Conservation (phyloP, 2,329 filamentous ascomycete genomes). For the Ilyonectria mors-panacis region DNA sequence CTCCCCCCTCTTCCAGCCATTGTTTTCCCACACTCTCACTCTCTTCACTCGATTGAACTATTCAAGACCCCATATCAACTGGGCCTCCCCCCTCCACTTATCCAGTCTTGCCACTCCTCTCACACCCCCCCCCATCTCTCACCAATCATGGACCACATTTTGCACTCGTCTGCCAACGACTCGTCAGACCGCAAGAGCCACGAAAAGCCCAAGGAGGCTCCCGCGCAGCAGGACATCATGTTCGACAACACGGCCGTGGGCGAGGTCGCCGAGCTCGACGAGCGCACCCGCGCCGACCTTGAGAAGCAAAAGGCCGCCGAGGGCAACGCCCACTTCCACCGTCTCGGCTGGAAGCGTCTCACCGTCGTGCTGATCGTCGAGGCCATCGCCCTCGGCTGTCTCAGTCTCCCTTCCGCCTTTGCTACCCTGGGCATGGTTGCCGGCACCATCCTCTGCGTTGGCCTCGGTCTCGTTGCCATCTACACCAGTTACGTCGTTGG, state of each 20-base stretch:
- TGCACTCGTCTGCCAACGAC: constrained; percentile 24
- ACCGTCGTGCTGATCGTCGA: constrained; percentile 70
- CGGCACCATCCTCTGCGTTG: constrained; percentile 60
- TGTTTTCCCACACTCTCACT: not conserved
- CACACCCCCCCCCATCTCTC: not conserved
- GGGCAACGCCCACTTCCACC: constrained; percentile 65
- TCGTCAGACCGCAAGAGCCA: constrained; percentile 29
- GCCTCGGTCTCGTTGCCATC: constrained; percentile 62
- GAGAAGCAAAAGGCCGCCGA: constrained; percentile 63
- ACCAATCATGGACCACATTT: constrained; percentile 39
- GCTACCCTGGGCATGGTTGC: constrained; percentile 68
- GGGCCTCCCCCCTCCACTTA: not conserved
- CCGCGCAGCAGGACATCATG: constrained; percentile 42
- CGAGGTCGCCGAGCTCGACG: constrained; percentile 57
- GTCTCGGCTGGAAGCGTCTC: constrained; percentile 70
- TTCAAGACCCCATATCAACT: not conserved
- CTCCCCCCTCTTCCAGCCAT: not conserved
- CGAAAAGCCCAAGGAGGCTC: constrained; percentile 27
- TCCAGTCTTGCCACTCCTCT: not conserved
- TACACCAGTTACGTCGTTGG: constrained; percentile 65
- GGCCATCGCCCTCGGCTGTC: constrained; percentile 68
- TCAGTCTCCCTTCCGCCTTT: constrained; percentile 67
- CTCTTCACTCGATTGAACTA: not conserved
- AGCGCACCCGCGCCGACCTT: constrained; percentile 53
- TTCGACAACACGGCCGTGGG: constrained; percentile 48